phyloP scores from a whole-genome alignment of 331 rosid genomes.

The Cydonia oblonga region DNA sequence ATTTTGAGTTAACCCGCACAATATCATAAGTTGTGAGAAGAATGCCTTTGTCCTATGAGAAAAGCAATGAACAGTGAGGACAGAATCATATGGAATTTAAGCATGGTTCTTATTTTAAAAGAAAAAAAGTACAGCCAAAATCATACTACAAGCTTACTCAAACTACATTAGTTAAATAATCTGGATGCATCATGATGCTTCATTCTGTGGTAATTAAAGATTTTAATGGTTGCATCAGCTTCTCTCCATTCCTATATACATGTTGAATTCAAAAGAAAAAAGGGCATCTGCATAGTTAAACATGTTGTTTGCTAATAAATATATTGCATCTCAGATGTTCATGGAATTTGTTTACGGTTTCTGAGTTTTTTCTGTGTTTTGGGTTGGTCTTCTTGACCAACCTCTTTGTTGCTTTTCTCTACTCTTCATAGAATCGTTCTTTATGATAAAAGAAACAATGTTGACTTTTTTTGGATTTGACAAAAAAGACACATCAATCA shows the following conservation, averaged over 20 bases:
- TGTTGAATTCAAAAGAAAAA: too few species aligned
- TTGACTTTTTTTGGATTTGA: too few species aligned
- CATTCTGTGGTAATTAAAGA: too few species aligned
- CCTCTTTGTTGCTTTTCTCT: not conserved
- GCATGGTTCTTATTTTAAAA: not conserved
- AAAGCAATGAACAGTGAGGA: not conserved
- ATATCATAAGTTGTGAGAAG: conserved; percentile 92
- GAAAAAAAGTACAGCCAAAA: not conserved
- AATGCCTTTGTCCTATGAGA: conserved; percentile 69
- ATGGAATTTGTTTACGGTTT: not conserved
- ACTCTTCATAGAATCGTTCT: not conserved
- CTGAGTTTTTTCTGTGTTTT: not conserved
- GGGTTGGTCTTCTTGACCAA: not conserved
- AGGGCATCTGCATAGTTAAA: too few species aligned
- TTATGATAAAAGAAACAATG: not conserved
- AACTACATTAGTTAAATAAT: too few species aligned
- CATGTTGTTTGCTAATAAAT: too few species aligned
- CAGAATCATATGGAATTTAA: not conserved
- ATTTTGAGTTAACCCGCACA: conserved; percentile 74
- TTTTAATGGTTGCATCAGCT: too few species aligned
- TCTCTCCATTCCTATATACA: too few species aligned
- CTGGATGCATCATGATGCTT: too few species aligned
- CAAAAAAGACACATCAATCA: not conserved
- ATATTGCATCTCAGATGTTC: not conserved
- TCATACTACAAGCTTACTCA: not conserved